Evolutionary conservation across 805 yeast species (phyloP).

Genomic region (Saturnispora mendoncae): DNA sequence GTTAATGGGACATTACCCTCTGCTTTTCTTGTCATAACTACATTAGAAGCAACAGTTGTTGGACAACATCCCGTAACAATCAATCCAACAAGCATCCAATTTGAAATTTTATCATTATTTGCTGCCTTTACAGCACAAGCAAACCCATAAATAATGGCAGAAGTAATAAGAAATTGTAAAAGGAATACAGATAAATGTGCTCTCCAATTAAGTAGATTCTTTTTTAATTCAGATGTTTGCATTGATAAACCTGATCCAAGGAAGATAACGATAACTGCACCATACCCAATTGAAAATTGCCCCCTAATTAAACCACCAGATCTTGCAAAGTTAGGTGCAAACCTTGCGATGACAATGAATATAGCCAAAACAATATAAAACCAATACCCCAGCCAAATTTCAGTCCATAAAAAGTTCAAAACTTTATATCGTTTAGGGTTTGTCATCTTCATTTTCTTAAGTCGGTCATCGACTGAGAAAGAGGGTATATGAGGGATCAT

Average conservation of each 20-base stretch:
- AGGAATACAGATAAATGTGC: conserved; percentile 67
- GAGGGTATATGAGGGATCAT: conserved; percentile 1
- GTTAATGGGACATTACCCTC: conserved; percentile 71
- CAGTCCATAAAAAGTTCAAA: conserved; percentile 11
- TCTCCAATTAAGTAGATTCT: conserved; percentile 69
- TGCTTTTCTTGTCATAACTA: conserved; percentile 83
- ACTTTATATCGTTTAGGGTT: conserved; percentile 8
- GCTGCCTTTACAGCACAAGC: conserved; percentile 58
- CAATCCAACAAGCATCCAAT: conserved; percentile 74
- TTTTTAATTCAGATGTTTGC: conserved; percentile 50
- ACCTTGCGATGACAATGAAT: conserved; percentile 64
- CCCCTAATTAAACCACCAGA: conserved; percentile 71
- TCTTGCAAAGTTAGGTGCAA: conserved; percentile 75
- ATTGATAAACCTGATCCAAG: conserved; percentile 74
- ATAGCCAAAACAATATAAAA: conserved; percentile 65
- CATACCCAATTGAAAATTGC: conserved; percentile 71
- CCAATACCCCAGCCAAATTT: conserved; percentile 48
- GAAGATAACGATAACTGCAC: conserved; percentile 82
- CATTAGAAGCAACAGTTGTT: conserved; percentile 86
- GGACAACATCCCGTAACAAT: conserved; percentile 83
- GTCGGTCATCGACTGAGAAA: conserved; percentile 8
- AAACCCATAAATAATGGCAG: conserved; percentile 53
- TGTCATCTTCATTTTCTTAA: conserved; percentile 10
- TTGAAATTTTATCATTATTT: conserved; percentile 48
- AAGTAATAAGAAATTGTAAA: conserved; percentile 54